phyloP scores from a whole-genome alignment of 108 stramenopile species.

The Nitzschia palea region DNA sequence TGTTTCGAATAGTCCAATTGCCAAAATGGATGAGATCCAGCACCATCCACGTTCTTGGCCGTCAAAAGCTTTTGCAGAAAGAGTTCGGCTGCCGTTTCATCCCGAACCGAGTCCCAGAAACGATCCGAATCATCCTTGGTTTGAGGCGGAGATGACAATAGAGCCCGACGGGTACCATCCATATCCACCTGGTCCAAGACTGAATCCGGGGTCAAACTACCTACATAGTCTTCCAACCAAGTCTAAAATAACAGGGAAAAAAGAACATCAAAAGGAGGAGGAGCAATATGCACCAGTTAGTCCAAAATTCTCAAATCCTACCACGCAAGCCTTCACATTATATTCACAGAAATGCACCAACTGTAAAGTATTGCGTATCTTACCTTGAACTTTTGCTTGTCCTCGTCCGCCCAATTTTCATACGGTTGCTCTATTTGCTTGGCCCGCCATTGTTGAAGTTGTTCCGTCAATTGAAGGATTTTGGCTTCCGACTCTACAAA shows the following conservation, averaged over 20 bases:
- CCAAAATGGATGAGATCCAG: conserved; percentile 49
- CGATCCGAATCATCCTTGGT: conserved; percentile 52
- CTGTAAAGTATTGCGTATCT: no score
- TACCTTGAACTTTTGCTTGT: conserved; percentile 65
- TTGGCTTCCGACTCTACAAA: conserved; percentile 8
- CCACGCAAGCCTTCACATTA: no score
- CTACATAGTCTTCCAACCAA: conserved; percentile 70
- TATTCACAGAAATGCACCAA: no score
- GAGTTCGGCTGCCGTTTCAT: conserved; percentile 64
- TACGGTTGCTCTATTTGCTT: conserved; percentile 55
- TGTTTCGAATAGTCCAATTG: conserved; percentile 56
- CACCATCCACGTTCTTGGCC: conserved; percentile 10
- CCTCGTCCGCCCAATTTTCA: conserved; percentile 57
- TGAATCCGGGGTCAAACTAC: conserved; percentile 49
- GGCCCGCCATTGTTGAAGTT: conserved; percentile 75
- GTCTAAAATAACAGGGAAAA: conserved; percentile 28
- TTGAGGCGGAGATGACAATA: conserved; percentile 64
- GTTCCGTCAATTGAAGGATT: conserved; percentile 41
- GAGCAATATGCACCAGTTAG: background rate
- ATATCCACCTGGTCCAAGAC: conserved; percentile 54
- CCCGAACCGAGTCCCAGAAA: conserved; percentile 62
- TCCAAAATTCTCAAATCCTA: background rate
- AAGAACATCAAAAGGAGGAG: background rate
- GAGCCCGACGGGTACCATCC: conserved; percentile 68
- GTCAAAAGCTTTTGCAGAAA: conserved; percentile 50